Evolutionary conservation across 129 eudicot genomes (phyloP), one percentile per base, ranked within the genome.

Genomic region (Helichrysum umbraculigerum): DNA sequence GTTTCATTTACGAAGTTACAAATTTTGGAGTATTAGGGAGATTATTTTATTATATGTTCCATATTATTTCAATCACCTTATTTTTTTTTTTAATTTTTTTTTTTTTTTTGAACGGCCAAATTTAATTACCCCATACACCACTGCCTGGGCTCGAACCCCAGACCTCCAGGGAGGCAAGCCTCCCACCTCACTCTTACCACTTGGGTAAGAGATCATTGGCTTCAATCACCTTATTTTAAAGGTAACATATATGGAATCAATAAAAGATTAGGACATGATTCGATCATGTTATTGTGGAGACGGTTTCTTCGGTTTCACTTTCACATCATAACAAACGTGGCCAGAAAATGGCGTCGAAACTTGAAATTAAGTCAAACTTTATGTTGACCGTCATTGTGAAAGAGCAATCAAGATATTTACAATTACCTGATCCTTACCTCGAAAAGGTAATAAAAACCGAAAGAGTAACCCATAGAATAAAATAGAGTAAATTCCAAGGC

Each of bases 341-440:
- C 79, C 57, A 16, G 29, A 19, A 75, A 25, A 57, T 80, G 68
- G 70, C 75, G 12, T 80, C 20, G 83, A 66, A 80, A 80, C 68
- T 74, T 80, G 79, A 67, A 80, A 66, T 72, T 14, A 30, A 29
- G 77, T 79, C 73, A 63, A 72, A 72, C 30, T 61, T n/a, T 59
- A 44, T 11, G 70, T 59, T 42, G 63, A 60, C 59, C 16, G 19
- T 69, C 25, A 16, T 75, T 29, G 60, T 66, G 41, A 76, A 22
- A 56, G 25, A 35, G 68, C 58, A 35, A 19, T 28, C 21, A 32
- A 74, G 16, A 62, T 22, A 62, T 1, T 74, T 74, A 73, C 57
- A 35, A 4, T 65, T 47, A 75, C 32, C 1, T 1, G 28, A 25
- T 25, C 28, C 21, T 11, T 32, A 63, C 51, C 51, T 16, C 62